phyloP scores from a whole-genome alignment of 2,329 filamentous ascomycete species.

The Blastomyces gilchristii region DNA sequence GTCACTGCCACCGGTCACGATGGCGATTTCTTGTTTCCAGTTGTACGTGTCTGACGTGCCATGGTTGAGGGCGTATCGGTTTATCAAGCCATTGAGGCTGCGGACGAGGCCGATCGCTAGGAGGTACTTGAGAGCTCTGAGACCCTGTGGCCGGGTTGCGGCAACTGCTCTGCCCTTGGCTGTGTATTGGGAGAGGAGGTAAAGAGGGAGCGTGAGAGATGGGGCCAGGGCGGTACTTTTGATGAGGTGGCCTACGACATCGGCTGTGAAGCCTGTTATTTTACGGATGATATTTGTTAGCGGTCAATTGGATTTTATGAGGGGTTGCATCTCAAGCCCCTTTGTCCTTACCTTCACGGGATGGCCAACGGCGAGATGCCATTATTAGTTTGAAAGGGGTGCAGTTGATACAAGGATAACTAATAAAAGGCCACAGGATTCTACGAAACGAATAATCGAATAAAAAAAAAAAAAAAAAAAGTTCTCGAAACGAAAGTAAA shows the following conservation, averaged over 20 bases:
- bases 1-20: constrained; percentile 64
- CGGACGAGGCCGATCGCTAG: constrained; percentile 44
- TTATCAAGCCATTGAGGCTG: constrained; percentile 43
- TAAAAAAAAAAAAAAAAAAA: neutral
- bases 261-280: constrained; percentile 43
- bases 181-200: constrained; percentile 56
- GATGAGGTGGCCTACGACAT: constrained; percentile 50
- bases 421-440: too few relatives aligned
- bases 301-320: neutral
- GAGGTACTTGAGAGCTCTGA: constrained; percentile 45
- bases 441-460: too few relatives aligned
- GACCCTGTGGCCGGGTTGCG: constrained; percentile 43
- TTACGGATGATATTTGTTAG: constrained; percentile 7
- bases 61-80: constrained; percentile 41
- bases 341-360: constrained; percentile 25
- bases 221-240: constrained; percentile 56
- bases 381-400: neutral
- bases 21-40: constrained; percentile 59
- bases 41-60: constrained; percentile 26
- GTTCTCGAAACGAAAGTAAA: too few relatives aligned
- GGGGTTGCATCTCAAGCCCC: neutral
- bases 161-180: constrained; percentile 47
- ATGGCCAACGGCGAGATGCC: constrained; percentile 18
- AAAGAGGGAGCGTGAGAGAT: constrained; percentile 50
- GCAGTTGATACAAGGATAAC: neutral